Evolutionary conservation across 169 alveolate species (phyloP).

Genomic region (Plasmodium knowlesi): DNA sequence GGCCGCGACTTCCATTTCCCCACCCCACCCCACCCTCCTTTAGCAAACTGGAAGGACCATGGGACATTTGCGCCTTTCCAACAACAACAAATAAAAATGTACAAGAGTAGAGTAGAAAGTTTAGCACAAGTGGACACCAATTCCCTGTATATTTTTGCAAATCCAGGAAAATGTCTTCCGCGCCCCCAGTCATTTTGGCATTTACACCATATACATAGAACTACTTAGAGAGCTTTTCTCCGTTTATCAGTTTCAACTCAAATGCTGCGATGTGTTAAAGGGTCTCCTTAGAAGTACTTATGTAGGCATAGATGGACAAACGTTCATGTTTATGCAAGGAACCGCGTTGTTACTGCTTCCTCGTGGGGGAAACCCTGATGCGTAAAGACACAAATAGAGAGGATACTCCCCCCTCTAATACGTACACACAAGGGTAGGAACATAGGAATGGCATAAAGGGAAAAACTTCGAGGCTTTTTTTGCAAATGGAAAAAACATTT

Average conservation of each 20-base stretch:
- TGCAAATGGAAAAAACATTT: background rate
- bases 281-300: background rate
- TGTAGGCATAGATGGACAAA: background rate
- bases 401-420: background rate
- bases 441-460: background rate
- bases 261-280: background rate
- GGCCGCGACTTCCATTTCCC: background rate
- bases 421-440: background rate
- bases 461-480: background rate
- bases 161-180: background rate
- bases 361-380: background rate
- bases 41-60: conserved; percentile 26
- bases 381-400: background rate
- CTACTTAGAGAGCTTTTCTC: background rate
- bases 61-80: conserved; percentile 9
- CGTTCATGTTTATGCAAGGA: background rate
- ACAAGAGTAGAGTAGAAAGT: background rate
- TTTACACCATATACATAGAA: background rate
- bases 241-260: background rate
- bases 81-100: background rate
- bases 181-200: background rate
- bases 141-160: background rate
- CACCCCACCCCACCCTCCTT: no score
- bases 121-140: background rate
- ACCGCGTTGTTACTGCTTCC: background rate